Base-by-base conservation (phyloP, 2,329 filamentous ascomycete species). In the Periglandula ipomoeae region DNA sequence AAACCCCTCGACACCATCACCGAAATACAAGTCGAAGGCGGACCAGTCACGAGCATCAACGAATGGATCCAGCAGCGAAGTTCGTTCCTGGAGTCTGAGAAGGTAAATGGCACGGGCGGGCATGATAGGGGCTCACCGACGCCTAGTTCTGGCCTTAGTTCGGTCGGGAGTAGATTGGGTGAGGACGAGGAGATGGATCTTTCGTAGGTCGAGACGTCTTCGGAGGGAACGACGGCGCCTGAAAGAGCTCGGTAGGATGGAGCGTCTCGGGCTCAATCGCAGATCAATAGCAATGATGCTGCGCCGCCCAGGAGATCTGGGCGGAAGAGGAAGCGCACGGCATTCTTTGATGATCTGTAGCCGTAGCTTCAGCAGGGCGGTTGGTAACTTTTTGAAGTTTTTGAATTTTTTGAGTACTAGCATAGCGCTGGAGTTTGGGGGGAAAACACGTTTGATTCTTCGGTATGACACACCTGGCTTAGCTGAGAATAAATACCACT, bases 21-120 rank as follows among this genome's bases (percentile, higher is more conserved):
- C 59, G 78, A 84, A 7, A 71, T 95, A 24, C 73, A 83, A 46
- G 84, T 95, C 46, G 89, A 95, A 63, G 90, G 90, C 39, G 87
- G 87, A 19, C 54, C 59, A 8, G 59, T 63, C 23, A 63, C 61
- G 15, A 65, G 57, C 50, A 67, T 69, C 32, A 47, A 59, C 19
- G 66, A 68, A 47, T 69, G 66, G 66, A 65, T 68, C 39, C 55
- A 55, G 32, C 61, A 61, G 46, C 59, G 63, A 11, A 60, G 52
- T 27, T 53, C 52, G 22, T 53, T 54, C 23, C 26, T 47, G 19
- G 30, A 48, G 51, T 9, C 43, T 48, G 15, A 39, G 49, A 45
- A 46, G 3, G 51, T 53, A 13, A 54, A 51, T 17, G 50, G 45
- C 8, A 54, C 52, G 43, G 23, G 27, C 20, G 22, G 22, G 5